These are phyloP conservation scores for Neurospora intermedia DNA, from an alignment of 495 filamentous ascomycete species.

Conservation along the genomic window DNA sequence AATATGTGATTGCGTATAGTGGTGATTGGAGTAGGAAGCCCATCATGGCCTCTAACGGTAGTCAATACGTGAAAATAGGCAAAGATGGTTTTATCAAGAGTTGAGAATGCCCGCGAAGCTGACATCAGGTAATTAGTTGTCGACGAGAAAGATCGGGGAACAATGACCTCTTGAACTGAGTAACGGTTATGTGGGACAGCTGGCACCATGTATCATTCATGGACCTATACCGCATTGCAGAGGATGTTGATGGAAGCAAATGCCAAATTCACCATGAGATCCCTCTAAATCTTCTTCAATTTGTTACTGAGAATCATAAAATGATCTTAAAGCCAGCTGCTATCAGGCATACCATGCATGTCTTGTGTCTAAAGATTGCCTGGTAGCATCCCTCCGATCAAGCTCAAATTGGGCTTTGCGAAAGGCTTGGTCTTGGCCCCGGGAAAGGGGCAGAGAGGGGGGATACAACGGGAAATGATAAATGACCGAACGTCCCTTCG, in stretches of 20 bases:
- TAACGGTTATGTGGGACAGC: not conserved
- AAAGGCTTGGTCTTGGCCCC: not conserved
- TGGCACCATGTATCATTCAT: not conserved
- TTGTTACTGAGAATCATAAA: not conserved
- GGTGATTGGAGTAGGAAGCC: not conserved
- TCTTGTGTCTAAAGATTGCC: not conserved
- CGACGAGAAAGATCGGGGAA: not conserved
- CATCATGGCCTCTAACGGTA: not conserved
- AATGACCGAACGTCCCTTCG: not conserved
- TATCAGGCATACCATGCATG: not conserved
- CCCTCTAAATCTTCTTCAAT: not conserved
- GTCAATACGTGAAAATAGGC: not conserved
- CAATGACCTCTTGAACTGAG: not conserved
- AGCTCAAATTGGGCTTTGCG: not conserved
- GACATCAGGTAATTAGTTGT: not conserved
- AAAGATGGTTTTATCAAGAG: not conserved
- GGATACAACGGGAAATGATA: not conserved
- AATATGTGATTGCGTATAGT: constrained; percentile 16
- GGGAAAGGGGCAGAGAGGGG: not conserved
- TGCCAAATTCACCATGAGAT: not conserved
- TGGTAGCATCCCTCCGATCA: not conserved
- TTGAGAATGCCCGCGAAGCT: not conserved
- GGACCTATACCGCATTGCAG: not conserved
- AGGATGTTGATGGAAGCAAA: not conserved
- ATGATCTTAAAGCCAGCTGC: not conserved